These are phyloP conservation scores for Blastobotrys buckinghamii DNA, from an alignment of 1,139 yeast species.

Conservation along the genomic window DNA sequence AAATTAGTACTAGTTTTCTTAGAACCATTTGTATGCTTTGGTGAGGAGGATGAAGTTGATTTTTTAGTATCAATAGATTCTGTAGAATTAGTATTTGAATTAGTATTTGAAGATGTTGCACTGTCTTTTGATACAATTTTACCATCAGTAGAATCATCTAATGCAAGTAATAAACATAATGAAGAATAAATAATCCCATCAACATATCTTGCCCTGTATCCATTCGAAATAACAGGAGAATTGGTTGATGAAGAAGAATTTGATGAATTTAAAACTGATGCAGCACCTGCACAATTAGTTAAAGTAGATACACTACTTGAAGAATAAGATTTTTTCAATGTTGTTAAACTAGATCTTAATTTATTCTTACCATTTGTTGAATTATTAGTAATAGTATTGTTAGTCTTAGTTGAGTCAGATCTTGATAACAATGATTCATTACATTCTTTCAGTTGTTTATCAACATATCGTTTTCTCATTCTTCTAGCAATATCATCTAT, in stretches of 20 bases:
- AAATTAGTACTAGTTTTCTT: too few species aligned
- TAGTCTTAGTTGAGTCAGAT: not conserved
- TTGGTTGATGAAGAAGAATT: not conserved
- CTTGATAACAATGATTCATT: not conserved
- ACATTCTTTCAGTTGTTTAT: constrained; percentile 5
- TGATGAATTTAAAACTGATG: not conserved
- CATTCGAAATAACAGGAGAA: not conserved
- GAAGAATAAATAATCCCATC: constrained; percentile 18
- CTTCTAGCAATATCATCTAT: constrained; percentile 14
- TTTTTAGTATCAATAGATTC: too few species aligned
- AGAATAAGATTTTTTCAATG: constrained; percentile 1
- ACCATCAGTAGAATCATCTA: constrained; percentile 8
- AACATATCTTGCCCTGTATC: constrained; percentile 16
- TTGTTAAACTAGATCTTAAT: not conserved
- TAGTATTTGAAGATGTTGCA: constrained; percentile 2
- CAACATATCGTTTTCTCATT: constrained; percentile 11
- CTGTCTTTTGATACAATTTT: not conserved
- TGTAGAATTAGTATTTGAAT: too few species aligned
- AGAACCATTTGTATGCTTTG: too few species aligned
- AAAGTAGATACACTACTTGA: constrained; percentile 1
- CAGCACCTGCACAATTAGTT: not conserved
- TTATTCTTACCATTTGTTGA: not conserved
- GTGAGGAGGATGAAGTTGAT: not conserved
- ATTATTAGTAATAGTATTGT: not conserved
- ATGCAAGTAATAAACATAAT: constrained; percentile 13